These are phyloP conservation scores for Coelastrella sp. DNA, from an alignment of 139 green algal species.

Conservation along the genomic window DNA sequence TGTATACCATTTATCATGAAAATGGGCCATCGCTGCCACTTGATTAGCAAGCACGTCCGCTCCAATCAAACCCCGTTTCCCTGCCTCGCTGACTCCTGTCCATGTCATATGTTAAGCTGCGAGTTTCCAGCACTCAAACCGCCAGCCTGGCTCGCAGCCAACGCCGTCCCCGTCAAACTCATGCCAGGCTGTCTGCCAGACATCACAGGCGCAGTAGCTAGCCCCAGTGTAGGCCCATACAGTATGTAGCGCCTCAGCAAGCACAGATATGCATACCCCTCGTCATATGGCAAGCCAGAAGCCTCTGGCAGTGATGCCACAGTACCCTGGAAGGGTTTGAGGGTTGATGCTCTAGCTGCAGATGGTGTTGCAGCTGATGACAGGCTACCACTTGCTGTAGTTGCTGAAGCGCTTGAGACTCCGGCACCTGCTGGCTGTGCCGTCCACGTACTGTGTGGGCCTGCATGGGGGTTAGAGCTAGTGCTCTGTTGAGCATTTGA, in stretches of 20 bases:
- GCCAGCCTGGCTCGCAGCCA: not conserved
- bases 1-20: no score
- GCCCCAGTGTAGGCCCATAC: slow-evolving; percentile 36
- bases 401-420: no score
- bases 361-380: not conserved
- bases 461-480: no score
- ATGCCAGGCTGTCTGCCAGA: not conserved
- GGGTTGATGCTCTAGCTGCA: not conserved
- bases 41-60: no score
- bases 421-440: no score
- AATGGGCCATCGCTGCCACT: no score
- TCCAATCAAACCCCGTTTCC: no score
- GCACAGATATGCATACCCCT: slow-evolving; percentile 35
- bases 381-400: no score
- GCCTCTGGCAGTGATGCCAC: slow-evolving; percentile 41
- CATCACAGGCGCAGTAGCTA: not conserved
- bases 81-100: no score
- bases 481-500: no score
- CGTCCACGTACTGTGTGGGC: no score
- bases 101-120: not conserved
- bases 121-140: not conserved
- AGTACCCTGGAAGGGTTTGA: slow-evolving; percentile 22
- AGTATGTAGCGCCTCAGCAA: slow-evolving; percentile 30
- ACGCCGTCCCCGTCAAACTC: slow-evolving; percentile 11
- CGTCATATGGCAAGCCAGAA: slow-evolving; percentile 43